These are phyloP conservation scores for Mucor circinelloides DNA, from an alignment of 371 early-diverging fungal species.

Conservation along the genomic window DNA sequence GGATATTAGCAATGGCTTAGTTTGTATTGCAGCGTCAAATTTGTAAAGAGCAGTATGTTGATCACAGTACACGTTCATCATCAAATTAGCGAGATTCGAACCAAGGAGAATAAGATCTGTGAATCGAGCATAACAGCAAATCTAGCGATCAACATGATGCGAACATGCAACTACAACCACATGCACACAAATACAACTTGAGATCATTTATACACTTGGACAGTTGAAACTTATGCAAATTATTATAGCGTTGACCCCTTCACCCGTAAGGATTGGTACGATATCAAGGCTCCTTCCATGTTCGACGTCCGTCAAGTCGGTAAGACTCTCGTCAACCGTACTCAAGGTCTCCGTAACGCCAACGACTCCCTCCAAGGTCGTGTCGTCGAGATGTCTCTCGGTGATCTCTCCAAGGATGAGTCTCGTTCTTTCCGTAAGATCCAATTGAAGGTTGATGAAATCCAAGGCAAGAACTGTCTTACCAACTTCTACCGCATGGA, in stretches of 20 bases:
- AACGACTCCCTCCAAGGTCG: conserved; percentile 95
- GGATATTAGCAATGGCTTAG: neutral
- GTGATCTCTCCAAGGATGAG: conserved; percentile 96
- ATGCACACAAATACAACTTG: neutral
- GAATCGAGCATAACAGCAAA: neutral
- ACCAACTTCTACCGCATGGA: conserved; percentile 99
- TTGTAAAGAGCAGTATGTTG: neutral
- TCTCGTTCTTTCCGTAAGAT: conserved; percentile 98
- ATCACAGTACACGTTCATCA: neutral
- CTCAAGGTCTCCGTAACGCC: conserved; percentile 95
- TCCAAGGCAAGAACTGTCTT: conserved; percentile 98
- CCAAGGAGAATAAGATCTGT: neutral
- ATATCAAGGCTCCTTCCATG: conserved; percentile 97
- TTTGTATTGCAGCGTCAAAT: neutral
- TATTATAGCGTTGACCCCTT: conserved; percentile 85
- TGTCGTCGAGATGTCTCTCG: conserved; percentile 96
- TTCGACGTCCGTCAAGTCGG: conserved; percentile 93
- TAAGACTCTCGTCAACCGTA: conserved; percentile 98
- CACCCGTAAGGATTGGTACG: conserved; percentile 99
- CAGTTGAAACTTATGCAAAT: neutral
- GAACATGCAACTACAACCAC: neutral
- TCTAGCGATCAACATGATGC: neutral
- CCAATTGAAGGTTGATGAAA: conserved; percentile 97
- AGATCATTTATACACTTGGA: neutral
- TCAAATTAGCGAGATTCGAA: neutral